Conservation (phyloP, 495 filamentous ascomycete genomes). For the Penicillium argentinense region DNA sequence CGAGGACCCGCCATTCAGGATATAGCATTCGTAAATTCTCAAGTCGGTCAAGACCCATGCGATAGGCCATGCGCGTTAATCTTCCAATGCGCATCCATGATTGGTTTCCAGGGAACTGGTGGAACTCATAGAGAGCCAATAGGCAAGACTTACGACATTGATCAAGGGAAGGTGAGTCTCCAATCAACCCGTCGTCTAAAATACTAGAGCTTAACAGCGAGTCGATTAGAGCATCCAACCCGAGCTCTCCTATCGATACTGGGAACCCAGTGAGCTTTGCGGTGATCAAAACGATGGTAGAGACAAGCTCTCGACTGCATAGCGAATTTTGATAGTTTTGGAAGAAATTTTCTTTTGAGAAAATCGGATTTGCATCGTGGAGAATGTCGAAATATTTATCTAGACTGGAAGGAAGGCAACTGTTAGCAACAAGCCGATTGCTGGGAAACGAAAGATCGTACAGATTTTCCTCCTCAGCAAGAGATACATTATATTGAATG, state of each 20-base stretch:
- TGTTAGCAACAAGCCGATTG: slow-evolving; percentile 12
- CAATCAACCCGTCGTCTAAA: slow-evolving; percentile 15
- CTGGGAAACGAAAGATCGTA: slow-evolving; percentile 1
- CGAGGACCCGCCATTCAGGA: slow-evolving; percentile 11
- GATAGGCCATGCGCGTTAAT: slow-evolving; percentile 33
- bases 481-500: neutral
- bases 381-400: slow-evolving; percentile 21
- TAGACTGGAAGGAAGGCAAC: neutral
- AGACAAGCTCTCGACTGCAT: slow-evolving; percentile 20
- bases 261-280: slow-evolving; percentile 23
- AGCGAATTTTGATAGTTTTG: slow-evolving; percentile 15
- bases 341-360: slow-evolving; percentile 24
- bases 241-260: neutral
- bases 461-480: slow-evolving; percentile 5
- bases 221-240: slow-evolving; percentile 3
- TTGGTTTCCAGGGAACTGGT: slow-evolving; percentile 30
- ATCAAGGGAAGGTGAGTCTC: slow-evolving; percentile 18
- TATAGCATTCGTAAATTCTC: slow-evolving; percentile 8
- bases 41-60: slow-evolving; percentile 21
- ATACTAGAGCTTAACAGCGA: slow-evolving; percentile 10
- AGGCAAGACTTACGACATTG: slow-evolving; percentile 33
- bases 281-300: slow-evolving; percentile 22
- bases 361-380: slow-evolving; percentile 30
- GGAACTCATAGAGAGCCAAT: slow-evolving; percentile 37
- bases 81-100: slow-evolving; percentile 34